Base-by-base conservation (phyloP, 768 basidiomycete genomes). In the Lactarius pseudohatsudake region DNA sequence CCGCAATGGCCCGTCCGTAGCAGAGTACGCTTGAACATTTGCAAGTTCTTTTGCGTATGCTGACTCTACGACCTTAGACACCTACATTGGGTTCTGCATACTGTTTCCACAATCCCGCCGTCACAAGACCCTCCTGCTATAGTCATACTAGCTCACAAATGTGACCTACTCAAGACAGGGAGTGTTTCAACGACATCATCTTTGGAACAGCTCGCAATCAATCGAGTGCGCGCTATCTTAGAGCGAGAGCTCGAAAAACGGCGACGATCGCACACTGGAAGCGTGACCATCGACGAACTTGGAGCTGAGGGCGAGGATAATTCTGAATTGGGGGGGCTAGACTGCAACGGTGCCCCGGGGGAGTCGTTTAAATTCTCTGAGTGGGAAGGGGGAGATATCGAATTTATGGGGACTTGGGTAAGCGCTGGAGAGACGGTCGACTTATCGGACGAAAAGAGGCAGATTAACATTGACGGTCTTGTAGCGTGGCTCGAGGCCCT, bases 191-290 rank as follows among this genome's bases (percentile, higher is more conserved):
- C 81, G 2, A 72, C 74, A 57, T 69, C 79, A 5, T 71, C 76
- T 7, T 64, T 73, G 20, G 74, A 75, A 20, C 77, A 81, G n/a
- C 81, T 88, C 11, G 91, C 88, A 9, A 79, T 89, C 40, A 85
- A 81, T 57, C 85, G 92, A 32, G 90, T 92, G 16, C 86, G 85
- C 60, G 85, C 85, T 7, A 84, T 94, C 66, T 85, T 94, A 55
- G 92, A 94, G 72, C 86, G 92, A 56, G 92, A 94, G 73, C 82
- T 94, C 6, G 90, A 92, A 73, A 93, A 91, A 74, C 84, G 92
- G 47, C 80, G 87, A 59, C 77, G 75, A 1, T 84, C 88, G 3
- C 87, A 90, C 69, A 81, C 80, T 9, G 85, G 83, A 13, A 87
- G 87, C 13, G 82, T 94, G 15, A 85, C 84, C 4, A 79, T 94